Evolutionary conservation across 2,329 filamentous ascomycete species (phyloP).

Genomic region (Cladophialophora carrionii): DNA sequence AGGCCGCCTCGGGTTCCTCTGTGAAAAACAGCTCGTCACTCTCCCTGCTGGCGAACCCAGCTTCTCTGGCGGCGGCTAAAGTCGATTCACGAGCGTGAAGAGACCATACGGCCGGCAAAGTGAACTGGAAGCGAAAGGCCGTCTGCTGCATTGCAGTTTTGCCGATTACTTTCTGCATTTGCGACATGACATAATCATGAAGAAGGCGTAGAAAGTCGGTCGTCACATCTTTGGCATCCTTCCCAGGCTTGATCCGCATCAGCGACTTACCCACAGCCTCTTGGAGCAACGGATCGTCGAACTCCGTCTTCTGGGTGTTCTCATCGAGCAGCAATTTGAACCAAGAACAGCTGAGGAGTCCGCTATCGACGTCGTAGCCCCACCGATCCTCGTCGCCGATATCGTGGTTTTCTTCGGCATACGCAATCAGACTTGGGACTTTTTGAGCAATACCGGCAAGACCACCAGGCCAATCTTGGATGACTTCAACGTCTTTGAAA

Average conservation of each 20-base stretch:
- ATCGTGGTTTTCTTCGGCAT: conserved; percentile 10
- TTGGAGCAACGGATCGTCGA: conserved; percentile 6
- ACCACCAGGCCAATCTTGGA: conserved; percentile 3
- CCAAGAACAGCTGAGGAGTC: conserved; percentile 1
- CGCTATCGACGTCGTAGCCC: background rate
- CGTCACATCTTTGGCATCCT: conserved; percentile 5
- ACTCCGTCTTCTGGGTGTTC: conserved; percentile 4
- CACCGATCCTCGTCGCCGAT: conserved; percentile 7
- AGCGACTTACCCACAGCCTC: conserved; percentile 1
- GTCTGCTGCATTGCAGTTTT: background rate
- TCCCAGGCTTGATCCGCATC: conserved; percentile 4
- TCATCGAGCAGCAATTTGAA: conserved; percentile 10
- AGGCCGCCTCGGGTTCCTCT: background rate
- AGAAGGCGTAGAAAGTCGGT: conserved; percentile 1
- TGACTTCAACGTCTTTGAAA: conserved; percentile 1
- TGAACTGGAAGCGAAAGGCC: background rate
- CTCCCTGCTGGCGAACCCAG: background rate
- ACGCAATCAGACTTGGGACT: conserved; percentile 9
- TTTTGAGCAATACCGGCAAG: background rate
- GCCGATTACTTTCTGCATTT: background rate
- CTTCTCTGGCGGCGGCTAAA: background rate
- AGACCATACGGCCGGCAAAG: background rate
- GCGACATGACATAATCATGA: background rate
- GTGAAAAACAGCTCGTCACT: background rate
- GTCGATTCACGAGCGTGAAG: background rate